Base-by-base conservation (phyloP, 768 basidiomycete species). In the Tylopilus intermedius region DNA sequence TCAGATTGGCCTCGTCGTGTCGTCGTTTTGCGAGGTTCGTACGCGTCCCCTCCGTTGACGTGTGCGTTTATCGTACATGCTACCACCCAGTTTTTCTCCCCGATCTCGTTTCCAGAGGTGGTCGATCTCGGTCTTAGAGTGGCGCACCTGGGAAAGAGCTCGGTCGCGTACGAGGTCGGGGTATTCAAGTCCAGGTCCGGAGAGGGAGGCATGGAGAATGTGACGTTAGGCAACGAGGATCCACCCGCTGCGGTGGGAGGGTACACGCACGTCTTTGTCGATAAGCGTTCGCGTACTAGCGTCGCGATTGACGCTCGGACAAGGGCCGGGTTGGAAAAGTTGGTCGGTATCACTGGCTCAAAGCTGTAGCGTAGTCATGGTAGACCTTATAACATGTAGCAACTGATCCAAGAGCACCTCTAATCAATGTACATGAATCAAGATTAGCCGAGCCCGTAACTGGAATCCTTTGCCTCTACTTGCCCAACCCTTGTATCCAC, bases 231-330 rank as follows among this genome's bases (percentile, higher is more conserved):
- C 10, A 27, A 30, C 21, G 29, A 55, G 35, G 63, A 67, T 7
- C 32, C 47, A 4, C 73, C 74, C 0, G 71, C 68, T 15, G 77
- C 74, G 2, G 75, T 79, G 1, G 78, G 78, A 14, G 78, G 76
- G 9, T 90, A 91, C 50, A 90, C 86, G 0, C 89, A 92, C 65
- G 89, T 91, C n/a, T 91, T 90, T 62, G 89, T 92, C 3, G 80
- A 82, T 26, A 78, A 76, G 41, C 58, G 60, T 49, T 79, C 78
- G 40, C 70, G 89, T 44, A 82, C 79, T 70, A 83, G 84, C 52
- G 67, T 69, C 0, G 57, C 71, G 0, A 84, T 89, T 61, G 67
- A 60, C 33, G 50, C 62, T 2, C 64, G 56, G 50, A 75, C 72
- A 26, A 75, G 73, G 55, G 68, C 62, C 3, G 85, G 84, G 0